Conservation (phyloP, 2,329 filamentous ascomycete genomes). For the Trichoderma sp. region DNA sequence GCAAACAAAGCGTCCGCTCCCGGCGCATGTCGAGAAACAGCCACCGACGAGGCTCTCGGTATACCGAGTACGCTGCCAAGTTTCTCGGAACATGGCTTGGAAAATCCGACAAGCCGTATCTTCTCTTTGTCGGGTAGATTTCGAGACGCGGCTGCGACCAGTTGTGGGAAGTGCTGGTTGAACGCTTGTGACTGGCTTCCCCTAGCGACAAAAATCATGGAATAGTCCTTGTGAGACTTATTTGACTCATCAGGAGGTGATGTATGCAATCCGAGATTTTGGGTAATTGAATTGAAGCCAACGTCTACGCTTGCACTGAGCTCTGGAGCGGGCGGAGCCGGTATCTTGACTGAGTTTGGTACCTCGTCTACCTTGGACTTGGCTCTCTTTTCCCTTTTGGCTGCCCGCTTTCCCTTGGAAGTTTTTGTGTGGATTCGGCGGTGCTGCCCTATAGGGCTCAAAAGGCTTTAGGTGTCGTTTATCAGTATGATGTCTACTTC, state of each 20-base stretch:
- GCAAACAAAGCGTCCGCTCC: slow-evolving; percentile 55
- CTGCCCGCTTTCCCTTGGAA: slow-evolving; percentile 59
- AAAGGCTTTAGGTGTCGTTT: slow-evolving; percentile 47
- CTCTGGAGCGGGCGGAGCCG: slow-evolving; percentile 44
- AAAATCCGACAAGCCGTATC: slow-evolving; percentile 61
- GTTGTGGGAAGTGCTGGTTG: slow-evolving; percentile 57
- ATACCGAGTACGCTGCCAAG: slow-evolving; percentile 58
- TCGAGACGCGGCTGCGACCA: slow-evolving; percentile 50
- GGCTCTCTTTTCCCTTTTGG: slow-evolving; percentile 45
- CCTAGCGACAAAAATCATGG: slow-evolving; percentile 56
- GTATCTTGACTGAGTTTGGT: slow-evolving; percentile 21
- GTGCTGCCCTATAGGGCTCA: slow-evolving; percentile 62
- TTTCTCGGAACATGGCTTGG: slow-evolving; percentile 55
- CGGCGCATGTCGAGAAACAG: slow-evolving; percentile 54
- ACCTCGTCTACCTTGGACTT: slow-evolving; percentile 19
- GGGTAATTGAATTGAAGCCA: slow-evolving; percentile 62
- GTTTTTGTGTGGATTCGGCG: slow-evolving; percentile 50
- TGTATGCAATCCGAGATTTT: slow-evolving; percentile 50
- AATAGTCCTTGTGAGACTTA: slow-evolving; percentile 35
- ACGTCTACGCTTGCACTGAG: slow-evolving; percentile 58
- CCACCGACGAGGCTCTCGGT: slow-evolving; percentile 63
- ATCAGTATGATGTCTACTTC: not conserved
- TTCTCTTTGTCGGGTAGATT: slow-evolving; percentile 37
- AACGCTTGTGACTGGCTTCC: slow-evolving; percentile 57
- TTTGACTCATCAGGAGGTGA: not conserved